Evolutionary conservation across 768 basidiomycete species (phyloP), one percentile per base, ranked within the genome.

Genomic region (Trametes cubensis): DNA sequence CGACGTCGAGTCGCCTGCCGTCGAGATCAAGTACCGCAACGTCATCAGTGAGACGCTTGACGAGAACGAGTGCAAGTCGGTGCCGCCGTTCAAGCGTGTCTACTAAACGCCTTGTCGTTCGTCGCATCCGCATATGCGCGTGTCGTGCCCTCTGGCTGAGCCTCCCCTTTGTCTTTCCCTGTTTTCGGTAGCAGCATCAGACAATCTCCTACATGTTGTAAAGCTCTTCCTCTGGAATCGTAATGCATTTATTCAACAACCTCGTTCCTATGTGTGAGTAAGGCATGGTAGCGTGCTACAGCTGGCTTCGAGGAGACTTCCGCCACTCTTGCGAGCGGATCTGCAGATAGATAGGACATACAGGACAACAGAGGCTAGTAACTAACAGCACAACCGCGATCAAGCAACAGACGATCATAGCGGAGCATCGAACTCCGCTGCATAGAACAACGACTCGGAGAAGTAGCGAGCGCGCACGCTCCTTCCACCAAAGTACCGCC

Each of bases 11-110:
- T 85, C 81, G 63, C 94, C 94, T 13, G 87, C 94, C 59, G 94
- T 98, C 63, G 88, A 87, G 46, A 86, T 99, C 76, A 84, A 84
- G 70, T 99, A 98, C 79, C 92, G 97, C 70, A 72, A 74, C 26
- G 97, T 99, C 67, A 95, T 93, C 70, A 80, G 76, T 67, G 84
- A 77, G 51, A 98, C 97, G 46, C 84, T 98, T 46, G 96, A 99
- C 72, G 93, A 96, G 79, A 89, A 85, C 70, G 96, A 98, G 80
- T 96, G 95, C 89, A 96, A 95, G 82, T 72, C 90, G 42, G 94
- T 98, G 38, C 96, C 96, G 65, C 96, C 96, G 15, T 97, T 97
- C 87, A 96, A 96, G 84, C 92, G 94, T 75, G 91, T 92, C 58
- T 96, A 95, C 77, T 95, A 82, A 65, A 65, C 55, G 56, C 42